Percentiles rank a stretch among this genome's conserved stretches.
These are phyloP conservation scores for Epicoccum sorghinum DNA, from an alignment of 2,329 filamentous ascomycete genomes.

Conservation along the genomic window DNA sequence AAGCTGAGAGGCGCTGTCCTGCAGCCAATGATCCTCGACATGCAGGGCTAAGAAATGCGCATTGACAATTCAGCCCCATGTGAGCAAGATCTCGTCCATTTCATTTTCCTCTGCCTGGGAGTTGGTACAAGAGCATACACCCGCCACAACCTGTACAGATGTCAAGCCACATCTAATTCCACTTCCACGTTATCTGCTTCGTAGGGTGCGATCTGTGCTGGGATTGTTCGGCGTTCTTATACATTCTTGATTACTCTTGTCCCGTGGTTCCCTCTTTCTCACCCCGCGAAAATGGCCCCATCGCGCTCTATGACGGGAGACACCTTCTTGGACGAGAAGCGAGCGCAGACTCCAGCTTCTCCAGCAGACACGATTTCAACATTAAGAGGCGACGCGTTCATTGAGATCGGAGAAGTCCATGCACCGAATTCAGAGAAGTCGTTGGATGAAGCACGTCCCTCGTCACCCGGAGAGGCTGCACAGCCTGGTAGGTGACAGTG, in stretches of 20 bases:
- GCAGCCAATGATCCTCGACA: slow-evolving; percentile 24
- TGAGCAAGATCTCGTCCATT: not conserved
- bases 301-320: slow-evolving; percentile 41
- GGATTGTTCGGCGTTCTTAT: not conserved
- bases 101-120: not conserved
- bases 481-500: slow-evolving; percentile 40
- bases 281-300: slow-evolving; percentile 35
- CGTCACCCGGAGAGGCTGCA: slow-evolving; percentile 28
- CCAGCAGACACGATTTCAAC: slow-evolving; percentile 39
- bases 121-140: not conserved
- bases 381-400: slow-evolving; percentile 39
- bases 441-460: slow-evolving; percentile 15
- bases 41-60: slow-evolving; percentile 11
- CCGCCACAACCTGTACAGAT: not conserved
- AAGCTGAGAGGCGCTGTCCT: not conserved
- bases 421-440: slow-evolving; percentile 14
- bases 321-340: slow-evolving; percentile 34
- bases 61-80: not conserved
- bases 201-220: not conserved
- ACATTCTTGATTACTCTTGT: not conserved
- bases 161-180: slow-evolving; percentile 14
- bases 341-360: slow-evolving; percentile 32
- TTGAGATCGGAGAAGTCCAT: slow-evolving; percentile 35
- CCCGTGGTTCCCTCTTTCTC: not conserved
- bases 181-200: not conserved